phyloP scores from a whole-genome alignment of 2,329 filamentous ascomycete genomes.

The Fusarium camptoceras region DNA sequence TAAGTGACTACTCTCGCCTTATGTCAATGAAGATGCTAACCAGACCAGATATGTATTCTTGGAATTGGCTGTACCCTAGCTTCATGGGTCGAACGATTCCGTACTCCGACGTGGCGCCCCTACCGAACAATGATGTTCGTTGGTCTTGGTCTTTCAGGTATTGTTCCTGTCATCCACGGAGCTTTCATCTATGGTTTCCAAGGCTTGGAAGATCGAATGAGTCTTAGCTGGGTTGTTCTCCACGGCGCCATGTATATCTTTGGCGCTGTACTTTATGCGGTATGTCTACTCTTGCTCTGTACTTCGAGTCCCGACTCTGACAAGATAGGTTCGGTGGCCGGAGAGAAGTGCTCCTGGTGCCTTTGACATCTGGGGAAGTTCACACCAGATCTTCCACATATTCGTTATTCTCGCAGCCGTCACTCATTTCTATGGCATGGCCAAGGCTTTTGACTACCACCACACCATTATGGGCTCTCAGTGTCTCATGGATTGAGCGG shows the following conservation, averaged over 20 bases:
- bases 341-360: slow-evolving; percentile 81
- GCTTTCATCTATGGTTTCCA: slow-evolving; percentile 73
- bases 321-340: slow-evolving; percentile 77
- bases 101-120: slow-evolving; percentile 84
- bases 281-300: slow-evolving; percentile 55
- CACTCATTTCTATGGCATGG: slow-evolving; percentile 82
- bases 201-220: slow-evolving; percentile 78
- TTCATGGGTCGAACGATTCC: slow-evolving; percentile 84
- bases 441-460: slow-evolving; percentile 87
- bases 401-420: slow-evolving; percentile 85
- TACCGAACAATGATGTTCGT: slow-evolving; percentile 93
- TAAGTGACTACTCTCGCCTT: slow-evolving; percentile 55
- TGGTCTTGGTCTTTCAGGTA: slow-evolving; percentile 82
- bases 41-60: slow-evolving; percentile 76
- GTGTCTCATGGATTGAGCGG: slow-evolving; percentile 53
- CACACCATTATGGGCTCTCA: slow-evolving; percentile 70
- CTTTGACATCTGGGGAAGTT: slow-evolving; percentile 93
- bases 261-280: slow-evolving; percentile 88
- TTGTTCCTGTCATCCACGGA: slow-evolving; percentile 86
- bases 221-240: slow-evolving; percentile 81
- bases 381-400: slow-evolving; percentile 96
- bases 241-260: slow-evolving; percentile 88
- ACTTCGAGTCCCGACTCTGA: slow-evolving; percentile 7
- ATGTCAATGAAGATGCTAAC: slow-evolving; percentile 30
- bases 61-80: slow-evolving; percentile 81